Conservation (phyloP, 2,329 filamentous ascomycete species). For the Botryotinia narcissicola region DNA sequence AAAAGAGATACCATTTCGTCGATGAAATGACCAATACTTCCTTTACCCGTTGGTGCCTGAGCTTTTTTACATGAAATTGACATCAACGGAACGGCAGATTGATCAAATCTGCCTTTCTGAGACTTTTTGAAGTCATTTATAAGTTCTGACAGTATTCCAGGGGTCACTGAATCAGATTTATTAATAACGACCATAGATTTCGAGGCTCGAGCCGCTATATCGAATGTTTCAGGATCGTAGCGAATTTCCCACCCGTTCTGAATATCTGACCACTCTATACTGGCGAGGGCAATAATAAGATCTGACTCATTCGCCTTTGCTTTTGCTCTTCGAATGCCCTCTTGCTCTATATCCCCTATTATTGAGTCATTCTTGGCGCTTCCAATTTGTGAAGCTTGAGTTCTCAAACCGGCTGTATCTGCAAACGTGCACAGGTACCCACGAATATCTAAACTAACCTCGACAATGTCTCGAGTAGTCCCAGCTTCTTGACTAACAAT, state of each 20-base stretch:
- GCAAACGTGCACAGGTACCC: slow-evolving; percentile 93
- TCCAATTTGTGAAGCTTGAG: slow-evolving; percentile 31
- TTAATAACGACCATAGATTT: slow-evolving; percentile 58
- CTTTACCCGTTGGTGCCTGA: slow-evolving; percentile 49
- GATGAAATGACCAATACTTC: slow-evolving; percentile 44
- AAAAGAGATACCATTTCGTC: slow-evolving; percentile 67
- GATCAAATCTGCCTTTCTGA: slow-evolving; percentile 40
- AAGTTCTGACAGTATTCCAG: slow-evolving; percentile 41
- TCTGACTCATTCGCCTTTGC: slow-evolving; percentile 80
- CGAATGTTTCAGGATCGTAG: slow-evolving; percentile 55
- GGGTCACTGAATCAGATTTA: slow-evolving; percentile 54
- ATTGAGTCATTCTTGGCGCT: slow-evolving; percentile 25
- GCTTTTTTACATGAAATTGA: slow-evolving; percentile 72
- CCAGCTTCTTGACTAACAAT: slow-evolving; percentile 93
- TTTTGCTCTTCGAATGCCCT: slow-evolving; percentile 86
- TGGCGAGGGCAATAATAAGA: slow-evolving; percentile 77
- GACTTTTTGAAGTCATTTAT: slow-evolving; percentile 41
- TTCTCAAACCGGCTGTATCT: slow-evolving; percentile 86
- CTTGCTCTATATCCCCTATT: slow-evolving; percentile 76
- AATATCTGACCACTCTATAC: slow-evolving; percentile 55
- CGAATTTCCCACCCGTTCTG: slow-evolving; percentile 46
- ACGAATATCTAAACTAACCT: slow-evolving; percentile 83
- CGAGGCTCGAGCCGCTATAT: slow-evolving; percentile 50
- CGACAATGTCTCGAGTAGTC: slow-evolving; percentile 90
- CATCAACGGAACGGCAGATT: slow-evolving; percentile 45